These are phyloP conservation scores for Pharus latifolius DNA, from an alignment of 176 grass and related monocot genomes.

Conservation along the genomic window DNA sequence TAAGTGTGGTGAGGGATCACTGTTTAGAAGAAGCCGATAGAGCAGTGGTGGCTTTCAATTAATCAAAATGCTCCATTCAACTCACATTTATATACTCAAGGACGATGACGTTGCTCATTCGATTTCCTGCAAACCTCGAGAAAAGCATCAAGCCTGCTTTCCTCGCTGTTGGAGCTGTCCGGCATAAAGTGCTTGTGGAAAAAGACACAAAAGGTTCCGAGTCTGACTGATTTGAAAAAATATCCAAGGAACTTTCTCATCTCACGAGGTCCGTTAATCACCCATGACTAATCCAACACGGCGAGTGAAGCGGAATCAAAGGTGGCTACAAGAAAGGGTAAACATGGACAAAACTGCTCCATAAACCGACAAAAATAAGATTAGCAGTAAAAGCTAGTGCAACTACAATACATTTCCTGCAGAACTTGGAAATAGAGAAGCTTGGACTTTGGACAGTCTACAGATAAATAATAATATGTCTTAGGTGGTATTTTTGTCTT, in stretches of 20 bases:
- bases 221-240: not conserved
- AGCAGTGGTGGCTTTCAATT: too few relatives aligned
- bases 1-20: too few relatives aligned
- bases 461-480: not conserved
- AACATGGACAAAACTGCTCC: not conserved
- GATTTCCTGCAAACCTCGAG: conserved; percentile 11
- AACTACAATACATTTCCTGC: not conserved
- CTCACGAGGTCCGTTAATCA: not conserved
- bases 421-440: too few relatives aligned
- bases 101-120: conserved; percentile 10
- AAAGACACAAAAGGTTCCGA: conserved; percentile 18
- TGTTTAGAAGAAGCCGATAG: too few relatives aligned
- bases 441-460: not conserved
- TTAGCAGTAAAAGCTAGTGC: not conserved
- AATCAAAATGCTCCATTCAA: too few relatives aligned
- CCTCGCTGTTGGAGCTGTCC: not conserved
- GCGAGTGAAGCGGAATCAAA: not conserved
- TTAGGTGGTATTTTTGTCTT: not conserved
- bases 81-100: too few relatives aligned
- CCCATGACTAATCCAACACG: not conserved
- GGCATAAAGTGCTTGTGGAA: conserved; percentile 5
- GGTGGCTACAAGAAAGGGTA: not conserved
- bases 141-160: conserved; percentile 7
- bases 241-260: conserved; percentile 23
- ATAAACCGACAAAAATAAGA: not conserved